Evolutionary conservation across 352 stramenopile genomes (phyloP).

Genomic region (Pythium guiyangense): DNA sequence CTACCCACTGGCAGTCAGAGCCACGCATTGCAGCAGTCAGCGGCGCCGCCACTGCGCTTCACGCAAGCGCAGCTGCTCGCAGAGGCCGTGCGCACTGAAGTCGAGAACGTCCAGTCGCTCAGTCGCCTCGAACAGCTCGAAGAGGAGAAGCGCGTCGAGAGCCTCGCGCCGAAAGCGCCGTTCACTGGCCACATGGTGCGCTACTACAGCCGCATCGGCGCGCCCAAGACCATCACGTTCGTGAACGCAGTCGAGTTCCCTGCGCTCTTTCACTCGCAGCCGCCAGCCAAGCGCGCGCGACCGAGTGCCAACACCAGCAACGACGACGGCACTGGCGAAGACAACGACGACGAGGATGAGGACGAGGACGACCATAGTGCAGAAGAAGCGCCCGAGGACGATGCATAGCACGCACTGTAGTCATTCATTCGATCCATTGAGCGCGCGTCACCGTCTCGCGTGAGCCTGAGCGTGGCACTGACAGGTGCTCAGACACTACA

Average conservation of each 20-base stretch:
- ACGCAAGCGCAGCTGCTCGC: conserved; percentile 66
- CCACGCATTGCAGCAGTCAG: conserved; percentile 10
- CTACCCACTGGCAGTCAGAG: conserved; percentile 12
- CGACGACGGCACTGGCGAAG: background rate
- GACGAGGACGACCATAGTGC: background rate
- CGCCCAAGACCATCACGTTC: conserved; percentile 80
- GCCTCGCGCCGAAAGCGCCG: conserved; percentile 56
- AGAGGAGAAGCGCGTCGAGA: conserved; percentile 78
- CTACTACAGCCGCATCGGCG: conserved; percentile 57
- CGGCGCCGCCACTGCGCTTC: conserved; percentile 12
- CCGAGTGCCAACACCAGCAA: conserved; percentile 10
- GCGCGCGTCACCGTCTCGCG: no score
- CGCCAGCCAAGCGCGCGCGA: conserved; percentile 50
- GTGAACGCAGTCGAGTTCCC: conserved; percentile 66
- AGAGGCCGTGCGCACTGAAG: conserved; percentile 73
- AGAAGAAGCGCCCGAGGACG: no score
- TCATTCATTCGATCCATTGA: no score
- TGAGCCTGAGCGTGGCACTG: background rate
- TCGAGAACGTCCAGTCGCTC: conserved; percentile 78
- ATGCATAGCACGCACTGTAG: no score
- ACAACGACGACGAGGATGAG: conserved; percentile 23
- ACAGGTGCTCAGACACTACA: no score
- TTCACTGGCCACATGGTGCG: conserved; percentile 66
- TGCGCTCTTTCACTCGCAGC: conserved; percentile 56
- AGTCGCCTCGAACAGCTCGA: conserved; percentile 74